These are phyloP conservation scores for Pseudocercospora cruenta DNA, from an alignment of 2,329 filamentous ascomycete species.

Conservation along the genomic window DNA sequence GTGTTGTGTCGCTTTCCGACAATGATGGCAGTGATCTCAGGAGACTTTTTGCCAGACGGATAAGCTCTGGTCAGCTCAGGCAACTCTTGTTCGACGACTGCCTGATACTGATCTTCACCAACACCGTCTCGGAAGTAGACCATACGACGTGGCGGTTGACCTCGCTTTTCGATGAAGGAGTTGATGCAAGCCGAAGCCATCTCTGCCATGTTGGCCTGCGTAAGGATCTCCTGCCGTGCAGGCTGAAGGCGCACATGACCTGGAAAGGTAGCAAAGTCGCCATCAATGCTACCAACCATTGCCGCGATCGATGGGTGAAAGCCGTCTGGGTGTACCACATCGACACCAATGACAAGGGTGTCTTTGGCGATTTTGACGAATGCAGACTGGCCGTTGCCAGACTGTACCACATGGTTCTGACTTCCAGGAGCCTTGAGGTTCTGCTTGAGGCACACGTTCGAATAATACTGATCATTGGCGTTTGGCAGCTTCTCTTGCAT, in stretches of 20 bases:
- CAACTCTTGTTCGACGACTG: not conserved
- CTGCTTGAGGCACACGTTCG: not conserved
- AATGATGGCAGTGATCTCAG: constrained; percentile 39
- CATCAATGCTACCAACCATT: constrained; percentile 46
- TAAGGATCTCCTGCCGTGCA: constrained; percentile 35
- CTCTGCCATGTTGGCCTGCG: constrained; percentile 25
- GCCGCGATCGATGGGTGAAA: constrained; percentile 45
- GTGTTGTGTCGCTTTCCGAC: constrained; percentile 47
- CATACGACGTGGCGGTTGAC: constrained; percentile 22
- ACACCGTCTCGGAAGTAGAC: constrained; percentile 43
- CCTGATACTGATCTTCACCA: not conserved
- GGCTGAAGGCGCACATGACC: constrained; percentile 44
- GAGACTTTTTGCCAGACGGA: not conserved
- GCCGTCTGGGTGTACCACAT: constrained; percentile 47
- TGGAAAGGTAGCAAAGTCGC: constrained; percentile 36
- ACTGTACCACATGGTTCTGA: too few species aligned
- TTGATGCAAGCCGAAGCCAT: constrained; percentile 37
- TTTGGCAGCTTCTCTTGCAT: not conserved
- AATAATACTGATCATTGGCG: too few species aligned
- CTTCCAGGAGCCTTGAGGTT: not conserved
- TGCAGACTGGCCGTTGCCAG: not conserved
- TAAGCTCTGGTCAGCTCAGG: not conserved
- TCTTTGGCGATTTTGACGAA: constrained; percentile 4
- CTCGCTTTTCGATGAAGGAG: constrained; percentile 21
- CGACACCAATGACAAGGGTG: constrained; percentile 48